Base-by-base conservation (phyloP, 2,329 filamentous ascomycete species). In the Aureobasidium sp. region DNA sequence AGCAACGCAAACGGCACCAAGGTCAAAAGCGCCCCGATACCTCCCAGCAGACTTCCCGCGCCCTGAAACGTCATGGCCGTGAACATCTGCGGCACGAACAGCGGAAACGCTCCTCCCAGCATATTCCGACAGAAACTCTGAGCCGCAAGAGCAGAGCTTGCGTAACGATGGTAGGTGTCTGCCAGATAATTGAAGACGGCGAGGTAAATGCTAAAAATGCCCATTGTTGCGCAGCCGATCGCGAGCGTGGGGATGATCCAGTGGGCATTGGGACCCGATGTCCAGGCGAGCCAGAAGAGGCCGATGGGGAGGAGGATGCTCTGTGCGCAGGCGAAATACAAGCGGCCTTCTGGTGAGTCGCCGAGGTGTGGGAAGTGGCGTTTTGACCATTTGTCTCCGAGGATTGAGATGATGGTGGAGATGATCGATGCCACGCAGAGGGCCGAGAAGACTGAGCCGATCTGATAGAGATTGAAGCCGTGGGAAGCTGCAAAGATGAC, bases 161-260 rank as follows among this genome's bases (percentile, higher is more conserved):
- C 88, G 62, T 91, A 95, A 2, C 79, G 76, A 64, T 90, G 85
- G 67, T 95, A 96, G 1, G 84, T 85, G 64, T 96, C 90, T 17
- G 90, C 89, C 1, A 96, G 77, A 61, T 95, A 96, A 66, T 96
- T 96, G 72, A 96, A 95, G 0, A 89, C 87, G 2, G 90, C 85
- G 1, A 96, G 77, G 64, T 94, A 94, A 30, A 96, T 82, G 35
- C 81, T 84, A 67, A 88, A 91, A 59, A 96, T 94, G 24, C 90
- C 85, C 74, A 91, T 86, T 0, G 86, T 91, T 0, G 88, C 84
- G 55, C 89, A 79, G 0, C 77, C 80, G 29, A 95, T 76, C 0
- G 82, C 85, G 3, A 91, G 68, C 0, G 81, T 71, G 0, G 88
- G 87, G 0, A 81, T 79, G 53, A 88, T 83, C 86, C 86, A 91